phyloP scores from a whole-genome alignment of 148 eudicot species.

The Vaccinium darrowii region DNA sequence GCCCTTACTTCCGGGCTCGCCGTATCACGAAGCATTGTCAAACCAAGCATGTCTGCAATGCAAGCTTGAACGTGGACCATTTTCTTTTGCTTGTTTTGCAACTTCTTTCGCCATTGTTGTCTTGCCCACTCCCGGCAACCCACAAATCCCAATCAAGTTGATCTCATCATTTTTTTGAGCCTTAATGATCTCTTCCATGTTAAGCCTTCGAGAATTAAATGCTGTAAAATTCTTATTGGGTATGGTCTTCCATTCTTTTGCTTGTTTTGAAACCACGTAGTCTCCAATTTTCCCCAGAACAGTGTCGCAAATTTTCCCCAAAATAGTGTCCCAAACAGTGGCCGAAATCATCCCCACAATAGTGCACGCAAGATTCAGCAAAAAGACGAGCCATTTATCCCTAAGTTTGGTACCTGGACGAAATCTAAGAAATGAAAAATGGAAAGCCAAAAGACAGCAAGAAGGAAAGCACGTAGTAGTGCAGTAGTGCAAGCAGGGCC shows the following conservation, averaged over 20 bases:
- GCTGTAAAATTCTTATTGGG: neutral
- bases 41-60: neutral
- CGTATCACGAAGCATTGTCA: neutral
- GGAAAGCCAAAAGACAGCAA: too few species aligned
- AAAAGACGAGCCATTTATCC: too few species aligned
- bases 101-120: neutral
- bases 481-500: too few species aligned
- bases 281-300: neutral
- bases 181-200: neutral
- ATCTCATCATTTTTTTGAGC: neutral
- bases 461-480: too few species aligned
- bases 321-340: too few species aligned
- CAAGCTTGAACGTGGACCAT: neutral
- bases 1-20: constrained; percentile 17
- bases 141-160: neutral
- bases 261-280: neutral
- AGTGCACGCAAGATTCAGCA: neutral
- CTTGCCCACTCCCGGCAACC: neutral
- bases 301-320: neutral
- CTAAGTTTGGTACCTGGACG: too few species aligned
- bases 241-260: neutral
- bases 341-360: too few species aligned
- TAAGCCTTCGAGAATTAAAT: neutral
- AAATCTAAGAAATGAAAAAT: too few species aligned
- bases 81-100: neutral